Evolutionary conservation across 495 filamentous ascomycete species (phyloP), one percentile per base, ranked within the genome.

Genomic region (Zalerion maritima): DNA sequence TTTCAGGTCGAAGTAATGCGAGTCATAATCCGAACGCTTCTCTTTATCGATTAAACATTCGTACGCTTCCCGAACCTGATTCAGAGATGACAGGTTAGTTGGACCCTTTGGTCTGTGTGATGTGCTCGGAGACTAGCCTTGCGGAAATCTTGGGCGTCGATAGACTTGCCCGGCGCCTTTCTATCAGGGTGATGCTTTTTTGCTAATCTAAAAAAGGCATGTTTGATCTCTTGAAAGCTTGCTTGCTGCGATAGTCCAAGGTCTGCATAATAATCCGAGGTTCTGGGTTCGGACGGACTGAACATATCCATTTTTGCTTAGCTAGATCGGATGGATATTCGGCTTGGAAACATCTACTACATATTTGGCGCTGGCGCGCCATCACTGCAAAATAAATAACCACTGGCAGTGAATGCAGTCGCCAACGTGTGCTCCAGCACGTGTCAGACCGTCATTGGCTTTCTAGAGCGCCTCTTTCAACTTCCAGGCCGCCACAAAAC

Each of bases 121-220:
- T n/a, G n/a, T n/a, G n/a, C n/a, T 21, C 10, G 7, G 10, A 24
- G 15, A 33, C 38, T 8, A 16, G 36, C 40, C 40, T 43, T 39
- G 22, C 40, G 40, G 11, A 43, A 43, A 2, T 39, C 40, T 17
- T 33, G 3, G 10, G 40, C 40, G 21, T 43, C 40, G 17, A 40
- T 36, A 15, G 23, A 21, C 18, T 32, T 14, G 5, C 40, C 40
- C 4, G 40, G 40, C 1, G 40, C 40, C 11, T 26, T 35, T 14
- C 39, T 43, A 17, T 43, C 40, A 0, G 40, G 40, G 11, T 43
- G 40, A 10, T 43, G 32, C 20, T 33, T 20, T 18, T 5, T 43
- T 6, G 40, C 40, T 12, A 43, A 24, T 16, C 19, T 35, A 13
- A 11, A 14, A 14, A 40, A 43, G 9, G 40, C 36, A 10, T 9